These are phyloP conservation scores for Diplodia corticola DNA, from an alignment of 2,329 filamentous ascomycete species.

Conservation along the genomic window DNA sequence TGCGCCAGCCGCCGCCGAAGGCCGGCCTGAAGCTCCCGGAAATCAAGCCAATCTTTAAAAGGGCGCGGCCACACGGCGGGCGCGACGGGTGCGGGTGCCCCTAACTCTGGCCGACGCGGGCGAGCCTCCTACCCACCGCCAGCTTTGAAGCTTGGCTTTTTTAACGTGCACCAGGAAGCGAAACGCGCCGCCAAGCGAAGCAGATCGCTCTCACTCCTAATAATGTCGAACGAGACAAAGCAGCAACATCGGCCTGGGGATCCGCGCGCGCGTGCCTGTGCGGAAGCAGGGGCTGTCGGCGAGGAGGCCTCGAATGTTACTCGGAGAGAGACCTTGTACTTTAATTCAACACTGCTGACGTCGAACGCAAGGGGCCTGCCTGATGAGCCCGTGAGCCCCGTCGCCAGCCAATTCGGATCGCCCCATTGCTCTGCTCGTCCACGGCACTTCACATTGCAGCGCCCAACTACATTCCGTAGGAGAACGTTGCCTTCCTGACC, in stretches of 20 bases:
- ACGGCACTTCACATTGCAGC: not conserved
- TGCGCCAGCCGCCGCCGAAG: not conserved
- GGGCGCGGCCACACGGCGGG: not conserved
- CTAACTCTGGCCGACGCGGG: not conserved
- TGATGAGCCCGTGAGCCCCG: not conserved
- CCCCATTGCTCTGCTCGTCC: not conserved
- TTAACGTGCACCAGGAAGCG: conserved; percentile 14
- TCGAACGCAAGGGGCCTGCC: conserved; percentile 3
- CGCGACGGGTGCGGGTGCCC: not conserved
- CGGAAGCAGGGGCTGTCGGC: conserved; percentile 14
- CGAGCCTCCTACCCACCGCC: too few species aligned
- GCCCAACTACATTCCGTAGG: not conserved
- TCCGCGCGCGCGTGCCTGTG: conserved; percentile 8
- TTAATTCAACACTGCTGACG: conserved; percentile 1
- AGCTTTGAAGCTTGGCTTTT: not conserved
- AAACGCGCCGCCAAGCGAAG: conserved; percentile 14
- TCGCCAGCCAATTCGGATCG: not conserved
- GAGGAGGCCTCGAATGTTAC: not conserved
- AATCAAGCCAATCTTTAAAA: conserved; percentile 1
- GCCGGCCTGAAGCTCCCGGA: conserved; percentile 3
- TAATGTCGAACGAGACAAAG: conserved; percentile 12
- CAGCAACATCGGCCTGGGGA: conserved; percentile 3
- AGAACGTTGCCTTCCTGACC: not conserved
- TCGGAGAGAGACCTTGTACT: not conserved
- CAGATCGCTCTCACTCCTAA: conserved; percentile 12